Evolutionary conservation across 1,284 basidiomycete genomes (phyloP).

Genomic region (Meira nashicola): DNA sequence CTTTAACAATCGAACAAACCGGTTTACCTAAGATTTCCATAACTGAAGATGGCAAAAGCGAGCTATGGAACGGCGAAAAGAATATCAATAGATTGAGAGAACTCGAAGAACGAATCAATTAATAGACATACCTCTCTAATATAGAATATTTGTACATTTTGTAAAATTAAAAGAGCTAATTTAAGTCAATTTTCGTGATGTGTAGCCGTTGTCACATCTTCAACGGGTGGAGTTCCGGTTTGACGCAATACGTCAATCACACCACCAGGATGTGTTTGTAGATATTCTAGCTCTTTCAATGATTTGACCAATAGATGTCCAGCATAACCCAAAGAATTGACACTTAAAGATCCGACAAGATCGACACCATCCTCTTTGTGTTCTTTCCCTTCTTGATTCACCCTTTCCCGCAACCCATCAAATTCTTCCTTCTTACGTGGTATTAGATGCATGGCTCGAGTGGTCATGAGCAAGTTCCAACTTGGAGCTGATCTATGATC

Average conservation of each 20-base stretch:
- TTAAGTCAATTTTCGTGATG: too few relatives aligned
- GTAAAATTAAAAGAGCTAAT: too few relatives aligned
- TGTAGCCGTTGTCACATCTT: constrained; percentile 25
- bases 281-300: constrained; percentile 28
- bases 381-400: neutral
- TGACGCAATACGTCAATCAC: constrained; percentile 21
- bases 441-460: constrained; percentile 45
- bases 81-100: neutral
- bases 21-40: neutral
- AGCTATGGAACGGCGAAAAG: constrained; percentile 4
- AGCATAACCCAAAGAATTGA: constrained; percentile 45
- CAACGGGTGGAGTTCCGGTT: constrained; percentile 24
- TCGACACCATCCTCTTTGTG: constrained; percentile 9
- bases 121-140: neutral
- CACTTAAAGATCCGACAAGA: constrained; percentile 23
- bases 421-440: constrained; percentile 38
- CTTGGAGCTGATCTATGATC: constrained; percentile 17
- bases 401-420: constrained; percentile 1
- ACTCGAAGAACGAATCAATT: neutral
- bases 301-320: constrained; percentile 40
- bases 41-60: neutral
- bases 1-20: constrained; percentile 7
- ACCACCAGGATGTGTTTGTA: constrained; percentile 22
- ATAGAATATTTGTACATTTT: too few relatives aligned
- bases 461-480: constrained; percentile 47